Conservation (phyloP, 495 filamentous ascomycete species). For the Penicillium samsonianum region DNA sequence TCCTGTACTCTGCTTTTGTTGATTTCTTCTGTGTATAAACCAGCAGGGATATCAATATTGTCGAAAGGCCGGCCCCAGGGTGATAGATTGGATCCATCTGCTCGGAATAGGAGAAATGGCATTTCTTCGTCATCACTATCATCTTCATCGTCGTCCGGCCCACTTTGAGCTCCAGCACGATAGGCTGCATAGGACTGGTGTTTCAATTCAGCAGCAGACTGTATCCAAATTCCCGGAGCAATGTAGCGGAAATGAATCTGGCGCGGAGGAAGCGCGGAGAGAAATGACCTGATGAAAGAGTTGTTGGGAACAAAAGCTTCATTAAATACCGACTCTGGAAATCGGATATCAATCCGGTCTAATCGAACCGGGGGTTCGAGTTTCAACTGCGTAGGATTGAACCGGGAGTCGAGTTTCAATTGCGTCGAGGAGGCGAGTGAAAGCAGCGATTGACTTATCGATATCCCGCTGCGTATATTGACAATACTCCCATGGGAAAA, state of each 20-base stretch:
- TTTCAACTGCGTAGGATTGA: slow-evolving; percentile 18
- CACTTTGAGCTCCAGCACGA: background rate
- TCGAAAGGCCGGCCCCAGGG: background rate
- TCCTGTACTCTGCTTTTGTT: background rate
- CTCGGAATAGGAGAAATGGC: slow-evolving; percentile 11
- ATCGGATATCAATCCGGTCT: background rate
- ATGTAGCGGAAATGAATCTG: slow-evolving; percentile 15
- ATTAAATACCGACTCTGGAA: background rate
- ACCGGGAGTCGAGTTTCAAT: slow-evolving; percentile 15
- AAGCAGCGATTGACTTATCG: slow-evolving; percentile 13
- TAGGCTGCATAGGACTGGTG: background rate
- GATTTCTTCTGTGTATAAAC: background rate
- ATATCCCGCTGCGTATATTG: slow-evolving; percentile 14
- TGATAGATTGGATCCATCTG: background rate
- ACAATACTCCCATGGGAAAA: slow-evolving; percentile 15
- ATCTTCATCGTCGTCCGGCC: background rate
- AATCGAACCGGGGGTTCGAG: slow-evolving; percentile 3
- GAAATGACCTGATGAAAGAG: slow-evolving; percentile 7
- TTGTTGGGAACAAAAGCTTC: background rate
- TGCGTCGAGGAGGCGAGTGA: slow-evolving; percentile 19
- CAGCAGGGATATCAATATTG: slow-evolving; percentile 1
- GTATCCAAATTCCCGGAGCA: slow-evolving; percentile 12
- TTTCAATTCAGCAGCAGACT: background rate
- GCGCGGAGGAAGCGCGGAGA: slow-evolving; percentile 3
- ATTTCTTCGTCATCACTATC: background rate